A percentile compares a stretch with the other conserved stretches of the same genome.
These are phyloP conservation scores for Termitomyces sp. DNA, from an alignment of 768 basidiomycete genomes.

Conservation along the genomic window DNA sequence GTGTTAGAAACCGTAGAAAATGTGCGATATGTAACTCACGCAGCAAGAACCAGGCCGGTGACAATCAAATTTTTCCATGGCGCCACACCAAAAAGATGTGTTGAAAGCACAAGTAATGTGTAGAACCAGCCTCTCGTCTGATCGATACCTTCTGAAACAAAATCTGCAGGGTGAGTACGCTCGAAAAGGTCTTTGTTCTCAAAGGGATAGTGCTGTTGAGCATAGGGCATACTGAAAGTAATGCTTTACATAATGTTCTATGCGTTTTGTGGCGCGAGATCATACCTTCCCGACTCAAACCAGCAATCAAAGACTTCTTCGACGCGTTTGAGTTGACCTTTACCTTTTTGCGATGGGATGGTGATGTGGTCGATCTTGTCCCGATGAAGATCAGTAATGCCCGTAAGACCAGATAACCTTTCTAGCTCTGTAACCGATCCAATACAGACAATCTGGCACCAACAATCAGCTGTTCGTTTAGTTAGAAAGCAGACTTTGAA, in stretches of 20 bases:
- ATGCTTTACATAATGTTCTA: not conserved
- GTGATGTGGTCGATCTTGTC: constrained; percentile 96
- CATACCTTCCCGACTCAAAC: constrained; percentile 98
- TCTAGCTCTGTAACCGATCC: constrained; percentile 89
- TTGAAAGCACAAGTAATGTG: constrained; percentile 92
- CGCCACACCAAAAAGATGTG: constrained; percentile 87
- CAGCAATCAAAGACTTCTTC: constrained; percentile 99
- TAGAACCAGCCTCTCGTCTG: constrained; percentile 99
- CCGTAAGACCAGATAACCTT: constrained; percentile 72
- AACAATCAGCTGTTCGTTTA: not conserved
- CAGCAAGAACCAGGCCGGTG: constrained; percentile 91
- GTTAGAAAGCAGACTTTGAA: not conserved
- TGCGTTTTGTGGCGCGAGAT: not conserved
- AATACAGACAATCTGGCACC: constrained; percentile 67
- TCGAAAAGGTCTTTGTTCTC: constrained; percentile 92
- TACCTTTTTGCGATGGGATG: constrained; percentile 87
- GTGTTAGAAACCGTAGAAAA: constrained; percentile 1
- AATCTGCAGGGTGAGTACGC: constrained; percentile 86
- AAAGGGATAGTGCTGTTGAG: constrained; percentile 96
- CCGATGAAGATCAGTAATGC: constrained; percentile 86
- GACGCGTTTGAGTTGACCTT: constrained; percentile 80
- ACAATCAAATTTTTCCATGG: constrained; percentile 99
- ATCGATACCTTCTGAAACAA: constrained; percentile 97
- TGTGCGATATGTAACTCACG: constrained; percentile 43
- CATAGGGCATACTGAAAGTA: constrained; percentile 90